Percentiles rank a stretch among this genome's conserved stretches.
These are phyloP conservation scores for Talinum fruticosum DNA, from an alignment of 148 eudicot genomes.

Conservation along the genomic window DNA sequence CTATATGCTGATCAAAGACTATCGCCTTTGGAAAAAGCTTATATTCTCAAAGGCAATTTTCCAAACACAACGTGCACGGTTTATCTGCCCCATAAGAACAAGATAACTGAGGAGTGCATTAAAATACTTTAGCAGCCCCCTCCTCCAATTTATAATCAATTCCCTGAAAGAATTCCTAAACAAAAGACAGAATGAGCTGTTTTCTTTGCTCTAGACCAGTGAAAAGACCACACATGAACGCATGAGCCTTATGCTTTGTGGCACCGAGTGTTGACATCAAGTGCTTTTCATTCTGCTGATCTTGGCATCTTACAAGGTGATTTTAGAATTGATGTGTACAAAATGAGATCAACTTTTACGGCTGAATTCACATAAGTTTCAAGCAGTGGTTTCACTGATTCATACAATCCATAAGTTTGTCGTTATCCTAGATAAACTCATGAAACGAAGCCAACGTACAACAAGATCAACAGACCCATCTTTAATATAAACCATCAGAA, in stretches of 20 bases:
- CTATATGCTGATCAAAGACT: conserved; percentile 95
- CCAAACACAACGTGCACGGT: conserved; percentile 98
- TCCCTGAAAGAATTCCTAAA: conserved; percentile 84
- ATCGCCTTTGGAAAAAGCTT: conserved; percentile 96
- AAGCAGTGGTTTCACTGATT: conserved; percentile 93
- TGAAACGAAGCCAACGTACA: conserved; percentile 88
- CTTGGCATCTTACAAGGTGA: conserved; percentile 89
- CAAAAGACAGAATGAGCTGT: conserved; percentile 81
- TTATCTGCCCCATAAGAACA: conserved; percentile 92
- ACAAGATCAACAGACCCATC: conserved; percentile 93
- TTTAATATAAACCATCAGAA: conserved; percentile 88
- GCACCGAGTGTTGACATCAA: conserved; percentile 87
- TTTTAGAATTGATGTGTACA: conserved; percentile 94
- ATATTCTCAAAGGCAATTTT: conserved; percentile 91
- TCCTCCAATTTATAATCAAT: conserved; percentile 89
- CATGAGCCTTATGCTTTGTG: conserved; percentile 79
- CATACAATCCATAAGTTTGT: conserved; percentile 80
- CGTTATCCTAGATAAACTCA: conserved; percentile 83
- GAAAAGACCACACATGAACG: conserved; percentile 90
- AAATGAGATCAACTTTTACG: conserved; percentile 86
- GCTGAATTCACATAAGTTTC: conserved; percentile 87
- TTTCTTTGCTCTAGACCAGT: conserved; percentile 95
- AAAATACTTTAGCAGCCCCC: conserved; percentile 79
- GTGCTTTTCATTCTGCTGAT: conserved; percentile 74
- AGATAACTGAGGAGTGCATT: conserved; percentile 89